These are phyloP conservation scores for Trypethelium eluteriae DNA, from an alignment of 495 filamentous ascomycete species.

Conservation along the genomic window DNA sequence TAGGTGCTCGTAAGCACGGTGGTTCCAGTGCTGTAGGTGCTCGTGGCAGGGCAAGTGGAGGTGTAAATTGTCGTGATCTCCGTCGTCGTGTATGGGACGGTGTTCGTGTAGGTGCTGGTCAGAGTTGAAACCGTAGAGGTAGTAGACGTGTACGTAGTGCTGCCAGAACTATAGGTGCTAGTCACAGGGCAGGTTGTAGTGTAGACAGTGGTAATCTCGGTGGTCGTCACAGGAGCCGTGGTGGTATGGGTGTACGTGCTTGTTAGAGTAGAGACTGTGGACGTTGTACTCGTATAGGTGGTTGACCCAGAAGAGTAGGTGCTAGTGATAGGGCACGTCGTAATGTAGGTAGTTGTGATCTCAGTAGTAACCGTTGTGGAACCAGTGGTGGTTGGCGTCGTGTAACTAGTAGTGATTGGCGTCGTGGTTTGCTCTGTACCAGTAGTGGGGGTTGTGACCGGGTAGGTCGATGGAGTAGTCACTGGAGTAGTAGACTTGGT, in stretches of 20 bases:
- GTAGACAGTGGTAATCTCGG: conserved; percentile 13
- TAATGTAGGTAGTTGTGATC: conserved; percentile 18
- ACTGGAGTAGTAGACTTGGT: conserved; percentile 17
- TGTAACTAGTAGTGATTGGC: neutral
- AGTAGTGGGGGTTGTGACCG: conserved; percentile 19
- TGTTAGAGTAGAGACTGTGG: conserved; percentile 37
- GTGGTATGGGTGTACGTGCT: neutral
- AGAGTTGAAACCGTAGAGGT: conserved; percentile 3
- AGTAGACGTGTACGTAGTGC: conserved; percentile 1
- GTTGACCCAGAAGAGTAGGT: conserved; percentile 31
- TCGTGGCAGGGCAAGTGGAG: conserved; percentile 17
- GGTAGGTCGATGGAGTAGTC: conserved; percentile 3
- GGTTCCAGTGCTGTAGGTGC: conserved; percentile 29
- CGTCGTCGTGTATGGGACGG: conserved; percentile 13
- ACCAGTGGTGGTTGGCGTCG: conserved; percentile 15
- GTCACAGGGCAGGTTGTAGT: conserved; percentile 23
- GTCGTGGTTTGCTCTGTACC: conserved; percentile 17
- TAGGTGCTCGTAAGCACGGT: conserved; percentile 40
- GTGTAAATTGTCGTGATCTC: conserved; percentile 17
- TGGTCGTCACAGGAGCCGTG: conserved; percentile 12
- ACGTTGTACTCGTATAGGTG: conserved; percentile 41
- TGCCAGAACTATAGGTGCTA: conserved; percentile 13
- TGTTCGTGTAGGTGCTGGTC: conserved; percentile 16
- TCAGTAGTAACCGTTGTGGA: conserved; percentile 17
- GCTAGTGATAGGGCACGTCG: conserved; percentile 20